Evolutionary conservation across 345 rosid genomes (phyloP).

Genomic region (Sapria himalayana): DNA sequence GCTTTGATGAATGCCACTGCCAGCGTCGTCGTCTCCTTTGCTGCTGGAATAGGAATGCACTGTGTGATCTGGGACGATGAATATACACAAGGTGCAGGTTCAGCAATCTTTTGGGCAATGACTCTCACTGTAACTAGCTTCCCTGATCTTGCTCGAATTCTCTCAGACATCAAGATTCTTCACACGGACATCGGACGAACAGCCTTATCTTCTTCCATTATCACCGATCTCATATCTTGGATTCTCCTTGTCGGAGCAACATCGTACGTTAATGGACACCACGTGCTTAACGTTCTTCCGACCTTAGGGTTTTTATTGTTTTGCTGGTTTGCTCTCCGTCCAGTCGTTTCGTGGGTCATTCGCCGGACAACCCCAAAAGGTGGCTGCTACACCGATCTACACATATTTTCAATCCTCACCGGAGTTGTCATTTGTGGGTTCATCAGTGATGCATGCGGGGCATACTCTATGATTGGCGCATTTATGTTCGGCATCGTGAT

Average conservation of each 20-base stretch:
- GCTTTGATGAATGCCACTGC: slow-evolving; percentile 4
- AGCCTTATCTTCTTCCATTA: slow-evolving; percentile 26
- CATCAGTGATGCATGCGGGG: slow-evolving; percentile 28
- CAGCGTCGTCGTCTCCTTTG: slow-evolving; percentile 5
- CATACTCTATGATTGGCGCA: slow-evolving; percentile 33
- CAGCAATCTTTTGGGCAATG: slow-evolving; percentile 25
- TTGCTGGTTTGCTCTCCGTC: slow-evolving; percentile 21
- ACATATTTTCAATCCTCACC: slow-evolving; percentile 19
- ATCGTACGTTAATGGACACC: slow-evolving; percentile 2
- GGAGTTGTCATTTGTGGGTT: slow-evolving; percentile 25
- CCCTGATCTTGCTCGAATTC: slow-evolving; percentile 29
- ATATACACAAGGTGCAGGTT: slow-evolving; percentile 7
- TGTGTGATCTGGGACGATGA: neutral
- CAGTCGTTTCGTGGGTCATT: slow-evolving; percentile 19
- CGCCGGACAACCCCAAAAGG: slow-evolving; percentile 7
- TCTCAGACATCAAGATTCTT: slow-evolving; percentile 46
- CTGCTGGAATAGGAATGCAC: slow-evolving; percentile 3
- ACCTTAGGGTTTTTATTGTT: slow-evolving; percentile 12
- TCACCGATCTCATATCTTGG: slow-evolving; percentile 37
- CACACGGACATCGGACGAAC: slow-evolving; percentile 31
- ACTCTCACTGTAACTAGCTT: slow-evolving; percentile 39
- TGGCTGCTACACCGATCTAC: slow-evolving; percentile 16
- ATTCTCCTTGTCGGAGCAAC: slow-evolving; percentile 13
- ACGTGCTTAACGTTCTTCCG: slow-evolving; percentile 5
- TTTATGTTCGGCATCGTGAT: slow-evolving; percentile 45